Evolutionary conservation across 768 basidiomycete genomes (phyloP).

Genomic region (Tremella mesenterica): DNA sequence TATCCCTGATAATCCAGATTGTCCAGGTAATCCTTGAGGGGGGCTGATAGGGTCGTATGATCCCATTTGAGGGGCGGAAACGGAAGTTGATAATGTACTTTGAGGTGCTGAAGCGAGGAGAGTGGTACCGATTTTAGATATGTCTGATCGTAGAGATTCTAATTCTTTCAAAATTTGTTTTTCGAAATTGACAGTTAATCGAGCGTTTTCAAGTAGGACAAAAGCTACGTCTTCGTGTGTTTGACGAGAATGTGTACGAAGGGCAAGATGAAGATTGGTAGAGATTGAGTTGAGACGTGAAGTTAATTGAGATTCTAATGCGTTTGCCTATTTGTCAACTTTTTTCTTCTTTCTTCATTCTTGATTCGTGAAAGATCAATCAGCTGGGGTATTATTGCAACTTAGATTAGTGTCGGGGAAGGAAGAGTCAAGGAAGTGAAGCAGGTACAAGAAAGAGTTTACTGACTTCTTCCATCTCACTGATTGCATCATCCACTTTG

Average conservation of each 20-base stretch:
- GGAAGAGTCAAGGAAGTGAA: too few relatives aligned
- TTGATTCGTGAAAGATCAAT: too few relatives aligned
- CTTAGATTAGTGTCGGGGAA: too few relatives aligned
- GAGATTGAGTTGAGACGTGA: slow-evolving; percentile 88
- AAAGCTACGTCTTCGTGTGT: slow-evolving; percentile 86
- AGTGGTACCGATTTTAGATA: slow-evolving; percentile 46
- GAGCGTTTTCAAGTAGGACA: slow-evolving; percentile 83
- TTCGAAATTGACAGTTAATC: slow-evolving; percentile 85
- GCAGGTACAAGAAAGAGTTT: neutral
- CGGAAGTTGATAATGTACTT: neutral
- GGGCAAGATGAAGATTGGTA: slow-evolving; percentile 77
- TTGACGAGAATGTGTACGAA: slow-evolving; percentile 72
- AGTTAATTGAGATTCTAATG: slow-evolving; percentile 75
- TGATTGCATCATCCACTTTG: slow-evolving; percentile 43
- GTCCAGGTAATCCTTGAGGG: neutral
- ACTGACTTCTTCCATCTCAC: slow-evolving; percentile 42
- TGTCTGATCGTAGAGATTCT: slow-evolving; percentile 70
- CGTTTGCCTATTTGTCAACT: slow-evolving; percentile 60
- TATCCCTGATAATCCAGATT: too few relatives aligned
- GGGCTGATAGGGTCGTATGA: neutral
- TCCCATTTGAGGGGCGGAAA: neutral
- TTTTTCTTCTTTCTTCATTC: neutral
- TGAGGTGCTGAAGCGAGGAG: neutral
- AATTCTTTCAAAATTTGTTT: slow-evolving; percentile 77
- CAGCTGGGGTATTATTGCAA: too few relatives aligned